phyloP scores from a whole-genome alignment of 1,284 basidiomycete genomes.

The Trametes polyzona region DNA sequence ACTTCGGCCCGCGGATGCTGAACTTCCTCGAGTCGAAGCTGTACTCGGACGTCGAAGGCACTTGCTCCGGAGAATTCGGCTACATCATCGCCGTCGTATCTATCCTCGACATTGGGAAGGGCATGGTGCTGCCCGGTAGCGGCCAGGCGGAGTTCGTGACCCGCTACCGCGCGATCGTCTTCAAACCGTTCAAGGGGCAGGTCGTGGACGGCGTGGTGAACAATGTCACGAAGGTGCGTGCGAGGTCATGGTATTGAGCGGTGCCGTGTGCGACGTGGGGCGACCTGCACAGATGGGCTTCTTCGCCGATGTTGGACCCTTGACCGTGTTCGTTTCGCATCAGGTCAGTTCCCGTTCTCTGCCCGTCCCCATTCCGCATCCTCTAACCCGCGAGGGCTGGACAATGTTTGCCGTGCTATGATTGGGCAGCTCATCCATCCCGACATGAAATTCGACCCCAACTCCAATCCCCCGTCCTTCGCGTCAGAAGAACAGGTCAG shows the following conservation, averaged over 20 bases:
- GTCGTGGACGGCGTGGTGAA: slow-evolving; percentile 97
- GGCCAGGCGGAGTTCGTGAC: slow-evolving; percentile 95
- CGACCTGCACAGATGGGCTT: slow-evolving; percentile 85
- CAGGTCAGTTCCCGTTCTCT: slow-evolving; percentile 63
- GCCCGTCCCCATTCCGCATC: not conserved
- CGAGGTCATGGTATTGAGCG: not conserved
- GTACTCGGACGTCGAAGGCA: slow-evolving; percentile 96
- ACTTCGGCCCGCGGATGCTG: slow-evolving; percentile 95
- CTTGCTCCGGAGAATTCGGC: slow-evolving; percentile 93
- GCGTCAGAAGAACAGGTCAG: slow-evolving; percentile 86
- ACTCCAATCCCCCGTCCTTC: slow-evolving; percentile 90
- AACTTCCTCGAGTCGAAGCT: slow-evolving; percentile 93
- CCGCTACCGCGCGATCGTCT: slow-evolving; percentile 90
- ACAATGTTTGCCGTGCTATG: too few relatives aligned
- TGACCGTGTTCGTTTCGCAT: slow-evolving; percentile 91
- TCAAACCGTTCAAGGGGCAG: slow-evolving; percentile 98
- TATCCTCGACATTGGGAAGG: slow-evolving; percentile 88
- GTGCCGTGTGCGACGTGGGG: not conserved
- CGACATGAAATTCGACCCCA: slow-evolving; percentile 92
- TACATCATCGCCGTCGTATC: slow-evolving; percentile 97
- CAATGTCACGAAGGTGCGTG: slow-evolving; percentile 91
- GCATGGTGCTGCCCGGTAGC: slow-evolving; percentile 89
- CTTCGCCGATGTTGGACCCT: slow-evolving; percentile 94
- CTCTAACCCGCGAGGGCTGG: too few relatives aligned
- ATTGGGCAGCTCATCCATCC: slow-evolving; percentile 96